Conservation (phyloP, 1,139 yeast genomes). For the Yamadazyma aaseri region DNA sequence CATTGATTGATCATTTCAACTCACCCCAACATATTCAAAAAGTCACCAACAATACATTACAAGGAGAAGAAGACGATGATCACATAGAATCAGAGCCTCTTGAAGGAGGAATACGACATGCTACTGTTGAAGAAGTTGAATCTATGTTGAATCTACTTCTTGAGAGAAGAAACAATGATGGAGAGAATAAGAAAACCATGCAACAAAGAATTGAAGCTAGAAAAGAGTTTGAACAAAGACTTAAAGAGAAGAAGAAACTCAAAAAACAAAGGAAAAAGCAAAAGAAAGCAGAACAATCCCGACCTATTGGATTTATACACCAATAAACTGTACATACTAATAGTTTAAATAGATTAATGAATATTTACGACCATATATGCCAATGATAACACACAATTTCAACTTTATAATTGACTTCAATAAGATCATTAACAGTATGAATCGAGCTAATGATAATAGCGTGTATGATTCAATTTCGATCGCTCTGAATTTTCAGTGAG, state of each 20-base stretch:
- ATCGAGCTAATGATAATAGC: no score
- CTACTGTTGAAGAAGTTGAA: constrained; percentile 30
- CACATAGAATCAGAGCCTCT: constrained; percentile 27
- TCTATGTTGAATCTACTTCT: constrained; percentile 34
- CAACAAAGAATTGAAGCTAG: constrained; percentile 45
- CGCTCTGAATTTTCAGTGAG: no score
- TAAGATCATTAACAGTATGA: no score
- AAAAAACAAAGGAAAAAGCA: constrained; percentile 26
- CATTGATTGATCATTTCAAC: constrained; percentile 80
- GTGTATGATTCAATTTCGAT: no score
- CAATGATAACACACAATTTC: no score
- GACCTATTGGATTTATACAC: no score
- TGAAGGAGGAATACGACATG: constrained; percentile 34
- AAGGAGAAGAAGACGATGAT: constrained; percentile 26
- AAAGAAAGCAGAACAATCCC: no score
- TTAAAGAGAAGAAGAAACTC: constrained; percentile 22
- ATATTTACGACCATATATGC: no score
- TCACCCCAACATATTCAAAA: constrained; percentile 56
- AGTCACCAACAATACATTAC: constrained; percentile 22
- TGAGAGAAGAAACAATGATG: constrained; percentile 20
- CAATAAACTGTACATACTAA: no score
- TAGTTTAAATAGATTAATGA: no score
- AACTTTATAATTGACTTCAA: no score
- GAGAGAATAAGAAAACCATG: constrained; percentile 22
- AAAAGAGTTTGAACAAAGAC: constrained; percentile 35